Base-by-base conservation (phyloP, 148 eudicot genomes). In the Salicornia ramosissima region DNA sequence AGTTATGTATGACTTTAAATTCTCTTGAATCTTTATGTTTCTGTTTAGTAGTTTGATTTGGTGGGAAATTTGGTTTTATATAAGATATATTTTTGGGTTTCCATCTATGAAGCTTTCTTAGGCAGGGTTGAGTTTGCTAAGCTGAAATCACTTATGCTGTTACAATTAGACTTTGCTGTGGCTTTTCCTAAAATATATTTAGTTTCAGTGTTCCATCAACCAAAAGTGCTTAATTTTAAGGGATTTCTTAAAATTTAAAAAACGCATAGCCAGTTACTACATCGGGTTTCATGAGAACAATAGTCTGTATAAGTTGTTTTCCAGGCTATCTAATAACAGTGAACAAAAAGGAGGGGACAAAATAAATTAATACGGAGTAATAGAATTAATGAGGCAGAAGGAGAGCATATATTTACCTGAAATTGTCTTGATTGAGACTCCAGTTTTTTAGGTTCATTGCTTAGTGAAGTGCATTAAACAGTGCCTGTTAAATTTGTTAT, bases 1-100 rank as follows among this genome's bases (percentile, higher is more conserved):
- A 67, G 91, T 73, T 68, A 33, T 6, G 21, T 70, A n/a, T 36
- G 21, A 61, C 55, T 26, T 36, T 28, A 19, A 40, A 26, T 42
- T 52, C 18, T 70, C 24, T 46, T 24, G 19, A 33, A 45, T 46
- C 22, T 31, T n/a, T 45, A 64, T n/a, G 24, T 50, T 29, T 33
- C 39, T 55, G 19, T 49, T 31, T 15, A 22, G 22, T 46, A 26
- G 9, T 49, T 22, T 30, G 43, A 36, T 10, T 49, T 49, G 9
- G 3, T 49, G 53, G 53, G 22, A 49, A 19, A 1, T 49, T 21
- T 49, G 6, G 24, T 19, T 49, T 3, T n/a, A 49, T 49, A 47
- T 16, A 36, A 8, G 40, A 36, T 36, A 36, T 8, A 49, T 49
- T 49, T 49, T 2, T 18, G 24, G 1, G 53, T 14, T n/a, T 18